Base-by-base conservation (phyloP, 1,284 basidiomycete species). In the Sutorius eximius region DNA sequence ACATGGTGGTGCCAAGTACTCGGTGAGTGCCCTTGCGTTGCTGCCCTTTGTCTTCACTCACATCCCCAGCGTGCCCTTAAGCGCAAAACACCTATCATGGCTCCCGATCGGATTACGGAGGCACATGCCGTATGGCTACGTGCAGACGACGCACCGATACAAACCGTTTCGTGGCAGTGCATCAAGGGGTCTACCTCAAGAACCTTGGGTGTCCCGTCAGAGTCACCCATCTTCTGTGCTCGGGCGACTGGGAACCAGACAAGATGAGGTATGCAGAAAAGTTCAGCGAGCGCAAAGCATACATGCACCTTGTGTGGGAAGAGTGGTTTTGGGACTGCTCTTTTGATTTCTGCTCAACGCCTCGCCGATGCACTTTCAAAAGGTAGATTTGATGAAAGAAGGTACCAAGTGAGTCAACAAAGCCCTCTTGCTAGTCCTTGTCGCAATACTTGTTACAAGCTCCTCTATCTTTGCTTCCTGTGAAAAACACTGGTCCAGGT, bases 251-350 rank as follows among this genome's bases (percentile, higher is more conserved):
- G 2, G 68, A 71, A 52, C 85, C 83, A 5, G 84, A 86, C 40
- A 89, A 89, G 71, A 87, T 91, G 78, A 74, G 73, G 22, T 86
- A 85, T 61, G 82, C 85, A 1, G 77, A 83, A 55, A 86, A 87
- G 67, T 85, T 88, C 64, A 88, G 89, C 63, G 67, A 75, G 47
- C 69, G 73, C 27, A 77, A 89, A 62, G 85, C 83, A 0, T 75
- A 80, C 43, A 87, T 92, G 36, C 76, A 80, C 47, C 73, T 91
- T 3, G 82, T 93, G 2, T 92, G 90, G 85, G 88, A 90, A 59
- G 89, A 91, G 56, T 93, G 90, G 90, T 87, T 93, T 58, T 89
- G 87, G 86, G 91, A 93, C 61, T 91, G 78, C 33, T 58, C 90
- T 50, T 22, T 51, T 34, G 9, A 16, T 56, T 42, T 48, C 33